These are phyloP conservation scores for Heterobasidion occidentale DNA, from an alignment of 1,284 basidiomycete species.

Conservation along the genomic window DNA sequence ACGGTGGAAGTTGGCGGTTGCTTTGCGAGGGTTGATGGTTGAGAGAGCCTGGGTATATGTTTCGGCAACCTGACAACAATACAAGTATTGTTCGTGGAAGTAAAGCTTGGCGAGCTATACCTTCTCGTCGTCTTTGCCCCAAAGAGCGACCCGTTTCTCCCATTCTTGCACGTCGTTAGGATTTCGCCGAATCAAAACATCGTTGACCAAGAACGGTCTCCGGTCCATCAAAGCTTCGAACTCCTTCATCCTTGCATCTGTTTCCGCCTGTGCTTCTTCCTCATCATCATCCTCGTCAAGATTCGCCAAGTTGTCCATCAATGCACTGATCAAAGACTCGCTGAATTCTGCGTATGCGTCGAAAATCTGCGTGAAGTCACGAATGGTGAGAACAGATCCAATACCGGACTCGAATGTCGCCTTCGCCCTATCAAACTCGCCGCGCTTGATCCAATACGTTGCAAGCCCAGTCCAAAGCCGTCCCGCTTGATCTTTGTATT, in stretches of 20 bases:
- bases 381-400: slow-evolving; percentile 81
- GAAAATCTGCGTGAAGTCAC: slow-evolving; percentile 98
- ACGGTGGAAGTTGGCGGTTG: slow-evolving; percentile 86
- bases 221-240: slow-evolving; percentile 96
- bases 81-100: neutral
- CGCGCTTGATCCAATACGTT: slow-evolving; percentile 98
- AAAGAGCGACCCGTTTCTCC: slow-evolving; percentile 96
- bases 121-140: slow-evolving; percentile 90
- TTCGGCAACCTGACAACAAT: slow-evolving; percentile 63
- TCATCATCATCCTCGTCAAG: slow-evolving; percentile 69
- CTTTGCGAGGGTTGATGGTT: slow-evolving; percentile 85
- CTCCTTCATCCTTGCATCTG: slow-evolving; percentile 87
- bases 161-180: slow-evolving; percentile 99
- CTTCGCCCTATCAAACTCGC: slow-evolving; percentile 87
- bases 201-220: slow-evolving; percentile 93
- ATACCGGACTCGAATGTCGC: slow-evolving; percentile 88
- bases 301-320: slow-evolving; percentile 81
- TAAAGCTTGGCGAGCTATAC: slow-evolving; percentile 24
- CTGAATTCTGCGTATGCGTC: slow-evolving; percentile 47
- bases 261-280: slow-evolving; percentile 74
- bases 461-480: slow-evolving; percentile 94
- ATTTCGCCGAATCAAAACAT: slow-evolving; percentile 90
- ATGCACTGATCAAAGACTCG: slow-evolving; percentile 72
- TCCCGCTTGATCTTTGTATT: slow-evolving; percentile 96
- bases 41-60: slow-evolving; percentile 89